A percentile compares a stretch with the other conserved stretches of the same genome.
phyloP scores from a whole-genome alignment of 306 rosid genomes.

The Dryas alaskensis region DNA sequence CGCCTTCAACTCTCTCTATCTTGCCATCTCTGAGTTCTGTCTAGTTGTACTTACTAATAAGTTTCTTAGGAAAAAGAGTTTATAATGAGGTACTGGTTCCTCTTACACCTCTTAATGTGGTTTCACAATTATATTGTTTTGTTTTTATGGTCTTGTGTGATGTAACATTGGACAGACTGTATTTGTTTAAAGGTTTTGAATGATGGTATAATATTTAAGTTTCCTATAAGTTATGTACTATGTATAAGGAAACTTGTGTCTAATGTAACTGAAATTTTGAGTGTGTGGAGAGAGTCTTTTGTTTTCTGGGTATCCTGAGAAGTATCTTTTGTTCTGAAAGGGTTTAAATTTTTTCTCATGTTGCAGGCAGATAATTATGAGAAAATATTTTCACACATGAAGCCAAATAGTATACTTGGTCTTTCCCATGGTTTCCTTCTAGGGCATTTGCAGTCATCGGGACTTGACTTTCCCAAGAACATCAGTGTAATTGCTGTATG shows the following conservation, averaged over 20 bases:
- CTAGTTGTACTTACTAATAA: neutral
- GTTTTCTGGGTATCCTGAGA: neutral
- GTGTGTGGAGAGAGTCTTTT: neutral
- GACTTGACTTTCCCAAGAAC: conserved; percentile 83
- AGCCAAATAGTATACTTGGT: conserved; percentile 93
- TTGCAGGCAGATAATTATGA: conserved; percentile 90
- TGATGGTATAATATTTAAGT: neutral
- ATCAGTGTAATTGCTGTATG: conserved; percentile 95
- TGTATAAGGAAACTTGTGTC: neutral
- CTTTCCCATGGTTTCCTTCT: conserved; percentile 97
- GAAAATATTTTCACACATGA: conserved; percentile 78
- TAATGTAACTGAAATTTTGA: neutral
- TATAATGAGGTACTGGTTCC: neutral
- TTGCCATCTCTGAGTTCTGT: neutral
- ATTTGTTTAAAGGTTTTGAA: neutral
- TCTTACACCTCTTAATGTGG: neutral
- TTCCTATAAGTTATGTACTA: neutral
- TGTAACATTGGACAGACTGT: neutral
- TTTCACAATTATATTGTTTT: neutral
- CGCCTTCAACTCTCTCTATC: neutral
- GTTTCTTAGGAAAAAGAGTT: neutral
- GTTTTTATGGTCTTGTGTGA: neutral
- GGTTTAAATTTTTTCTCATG: neutral
- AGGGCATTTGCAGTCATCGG: conserved; percentile 88
- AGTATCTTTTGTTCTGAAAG: neutral